Conservation (phyloP, 148 eudicot species). For the Camellia japonica region DNA sequence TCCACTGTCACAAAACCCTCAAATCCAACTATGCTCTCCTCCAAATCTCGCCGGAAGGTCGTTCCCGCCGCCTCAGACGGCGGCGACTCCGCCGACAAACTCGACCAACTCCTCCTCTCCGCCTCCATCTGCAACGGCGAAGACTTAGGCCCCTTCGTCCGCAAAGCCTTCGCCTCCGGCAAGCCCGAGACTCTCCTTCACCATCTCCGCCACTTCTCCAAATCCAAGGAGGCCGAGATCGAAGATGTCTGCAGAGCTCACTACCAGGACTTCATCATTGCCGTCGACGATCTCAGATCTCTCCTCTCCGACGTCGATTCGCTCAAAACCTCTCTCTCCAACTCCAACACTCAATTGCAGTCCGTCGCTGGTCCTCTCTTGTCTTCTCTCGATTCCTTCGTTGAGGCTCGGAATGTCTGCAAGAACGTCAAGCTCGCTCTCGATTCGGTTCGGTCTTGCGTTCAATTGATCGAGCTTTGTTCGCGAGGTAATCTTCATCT, state of each 20-base stretch:
- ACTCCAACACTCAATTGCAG: conserved; percentile 64
- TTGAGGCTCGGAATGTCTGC: conserved; percentile 51
- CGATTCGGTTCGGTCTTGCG: conserved; percentile 33
- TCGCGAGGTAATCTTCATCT: conserved; percentile 60
- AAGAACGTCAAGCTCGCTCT: conserved; percentile 51
- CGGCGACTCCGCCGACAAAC: conserved; percentile 55
- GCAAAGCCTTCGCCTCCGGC: conserved; percentile 71
- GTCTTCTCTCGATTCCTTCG: conserved; percentile 56
- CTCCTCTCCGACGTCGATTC: conserved; percentile 83
- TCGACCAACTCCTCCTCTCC: conserved; percentile 77
- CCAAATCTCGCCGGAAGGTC: conserved; percentile 66
- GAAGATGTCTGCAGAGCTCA: conserved; percentile 83
- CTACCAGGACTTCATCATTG: conserved; percentile 91
- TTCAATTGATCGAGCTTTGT: conserved; percentile 54
- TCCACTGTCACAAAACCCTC: neutral
- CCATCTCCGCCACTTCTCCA: conserved; percentile 64
- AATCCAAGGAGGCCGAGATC: conserved; percentile 78
- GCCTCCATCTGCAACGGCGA: conserved; percentile 90
- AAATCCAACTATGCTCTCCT: conserved; percentile 38
- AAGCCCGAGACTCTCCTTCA: conserved; percentile 76
- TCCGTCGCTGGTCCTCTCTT: conserved; percentile 62
- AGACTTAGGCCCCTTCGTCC: conserved; percentile 77
- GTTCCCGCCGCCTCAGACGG: conserved; percentile 28
- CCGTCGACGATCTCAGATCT: conserved; percentile 95
- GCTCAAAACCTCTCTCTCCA: conserved; percentile 67